Base-by-base conservation (phyloP, 768 basidiomycete species). In the Galerina sulciceps region DNA sequence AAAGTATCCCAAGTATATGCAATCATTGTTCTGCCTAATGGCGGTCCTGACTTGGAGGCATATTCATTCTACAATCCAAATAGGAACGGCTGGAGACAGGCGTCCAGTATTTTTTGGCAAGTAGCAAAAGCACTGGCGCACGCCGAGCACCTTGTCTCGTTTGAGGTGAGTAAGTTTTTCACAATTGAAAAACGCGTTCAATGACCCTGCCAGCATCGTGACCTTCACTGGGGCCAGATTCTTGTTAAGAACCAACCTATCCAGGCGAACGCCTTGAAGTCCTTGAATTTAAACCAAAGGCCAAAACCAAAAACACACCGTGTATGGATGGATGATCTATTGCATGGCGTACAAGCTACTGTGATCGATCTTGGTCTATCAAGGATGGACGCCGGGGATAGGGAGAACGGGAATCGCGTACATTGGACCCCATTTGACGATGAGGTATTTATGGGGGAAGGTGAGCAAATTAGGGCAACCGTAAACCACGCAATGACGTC, bases 221-320 rank as follows among this genome's bases (percentile, higher is more conserved):
- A 99, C 72, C 85, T 99, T n/a, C 97, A 99, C 67, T 94, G 93
- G 86, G 97, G 97, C 18, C 97, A 99, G 72, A 91, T 99, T 49
- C 81, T 99, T 8, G 86, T 99, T 47, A 87, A 88, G 67, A 79
- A 81, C 58, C 57, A 82, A 3, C 73, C 81, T 20, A 60, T 65
- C 52, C 60, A 61, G 15, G 42, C 64, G 37, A 63, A 65, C 61
- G 71, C 71, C 14, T 69, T 81, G 15, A 72, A 78, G 63, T 58
- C 70, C 6, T 46, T 78, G 47, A 70, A 74, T 55, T 58, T 76
- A 66, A 79, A 75, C 58, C 65, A 67, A 58, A 71, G 59, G 55
- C 55, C 67, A 49, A 69, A 67, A 37, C 37, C 54, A 44, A 64
- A 65, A 61, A 10, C 57, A 18, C 50, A 67, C 42, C 72, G 74